phyloP scores from a whole-genome alignment of 2,329 filamentous ascomycete genomes.

The Colletotrichum truncatum region DNA sequence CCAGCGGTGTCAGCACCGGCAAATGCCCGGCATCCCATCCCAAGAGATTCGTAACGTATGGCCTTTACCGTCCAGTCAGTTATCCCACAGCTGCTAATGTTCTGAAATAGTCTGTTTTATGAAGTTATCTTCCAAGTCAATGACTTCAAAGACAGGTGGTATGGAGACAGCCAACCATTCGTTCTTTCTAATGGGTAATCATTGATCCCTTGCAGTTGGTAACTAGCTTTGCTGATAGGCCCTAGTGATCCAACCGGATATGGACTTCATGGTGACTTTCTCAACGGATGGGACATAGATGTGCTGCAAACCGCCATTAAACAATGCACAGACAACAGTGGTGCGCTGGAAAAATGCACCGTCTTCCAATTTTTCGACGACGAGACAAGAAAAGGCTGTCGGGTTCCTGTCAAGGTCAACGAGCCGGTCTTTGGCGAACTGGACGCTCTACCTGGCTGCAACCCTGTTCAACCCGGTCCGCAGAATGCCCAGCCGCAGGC shows the following conservation, averaged over 20 bases:
- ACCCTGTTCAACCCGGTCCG: slow-evolving; percentile 51
- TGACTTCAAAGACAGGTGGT: slow-evolving; percentile 61
- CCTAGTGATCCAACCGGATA: slow-evolving; percentile 66
- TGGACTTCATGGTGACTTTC: slow-evolving; percentile 76
- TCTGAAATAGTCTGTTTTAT: slow-evolving; percentile 53
- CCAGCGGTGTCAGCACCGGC: slow-evolving; percentile 54
- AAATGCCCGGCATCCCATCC: slow-evolving; percentile 60
- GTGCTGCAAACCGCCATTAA: slow-evolving; percentile 74
- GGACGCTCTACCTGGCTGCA: slow-evolving; percentile 62
- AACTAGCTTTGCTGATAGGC: slow-evolving; percentile 48
- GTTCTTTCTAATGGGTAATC: slow-evolving; percentile 69
- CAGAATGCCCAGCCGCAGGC: slow-evolving; percentile 21
- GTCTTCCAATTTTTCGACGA: slow-evolving; percentile 55
- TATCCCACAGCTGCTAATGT: not conserved
- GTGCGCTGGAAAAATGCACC: slow-evolving; percentile 70
- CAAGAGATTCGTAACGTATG: slow-evolving; percentile 58
- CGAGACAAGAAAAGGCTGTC: slow-evolving; percentile 56
- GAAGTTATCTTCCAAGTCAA: slow-evolving; percentile 70
- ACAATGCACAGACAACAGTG: slow-evolving; percentile 67
- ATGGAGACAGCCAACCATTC: slow-evolving; percentile 66
- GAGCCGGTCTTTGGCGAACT: slow-evolving; percentile 56
- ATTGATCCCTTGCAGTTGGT: not conserved
- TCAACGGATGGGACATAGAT: slow-evolving; percentile 75
- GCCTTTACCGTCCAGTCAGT: not conserved
- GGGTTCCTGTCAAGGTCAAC: slow-evolving; percentile 55